Conservation (phyloP, 192 early-diverging fungal species). For the Thamnidium elegans region DNA sequence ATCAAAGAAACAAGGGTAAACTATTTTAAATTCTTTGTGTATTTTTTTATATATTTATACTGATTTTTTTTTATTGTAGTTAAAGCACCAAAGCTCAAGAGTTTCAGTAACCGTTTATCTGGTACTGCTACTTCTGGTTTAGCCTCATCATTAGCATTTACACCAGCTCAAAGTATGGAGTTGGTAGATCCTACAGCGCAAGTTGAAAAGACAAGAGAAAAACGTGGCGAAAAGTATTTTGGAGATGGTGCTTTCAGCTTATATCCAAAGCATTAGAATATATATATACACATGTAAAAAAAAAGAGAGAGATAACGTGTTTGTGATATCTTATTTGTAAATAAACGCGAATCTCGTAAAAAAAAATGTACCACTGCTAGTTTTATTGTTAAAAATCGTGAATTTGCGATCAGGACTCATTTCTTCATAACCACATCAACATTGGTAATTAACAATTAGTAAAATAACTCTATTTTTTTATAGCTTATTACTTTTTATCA, state of each 20-base stretch:
- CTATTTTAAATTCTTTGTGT: conserved; percentile 25
- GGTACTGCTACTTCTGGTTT: conserved; percentile 69
- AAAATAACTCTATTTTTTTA: too few relatives aligned
- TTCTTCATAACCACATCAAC: too few relatives aligned
- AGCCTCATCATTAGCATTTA: conserved; percentile 88
- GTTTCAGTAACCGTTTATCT: conserved; percentile 36
- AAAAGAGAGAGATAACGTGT: too few relatives aligned
- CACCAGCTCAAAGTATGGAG: conserved; percentile 94
- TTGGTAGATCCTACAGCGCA: conserved; percentile 77
- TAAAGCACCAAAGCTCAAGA: conserved; percentile 55
- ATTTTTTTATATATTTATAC: background rate
- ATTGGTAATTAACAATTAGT: too few relatives aligned
- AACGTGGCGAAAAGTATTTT: conserved; percentile 72
- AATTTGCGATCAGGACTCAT: too few relatives aligned
- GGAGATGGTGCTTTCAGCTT: conserved; percentile 54
- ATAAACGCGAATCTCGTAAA: too few relatives aligned
- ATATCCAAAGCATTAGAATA: too few relatives aligned
- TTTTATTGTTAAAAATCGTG: too few relatives aligned
- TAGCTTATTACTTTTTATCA: too few relatives aligned
- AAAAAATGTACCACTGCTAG: too few relatives aligned
- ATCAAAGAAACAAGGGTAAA: conserved; percentile 70
- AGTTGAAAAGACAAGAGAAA: conserved; percentile 57
- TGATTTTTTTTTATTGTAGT: conserved; percentile 29
- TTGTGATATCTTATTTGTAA: too few relatives aligned
- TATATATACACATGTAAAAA: too few relatives aligned